Evolutionary conservation across 1,284 basidiomycete genomes (phyloP).

Genomic region (Ceratobasidium sp.): DNA sequence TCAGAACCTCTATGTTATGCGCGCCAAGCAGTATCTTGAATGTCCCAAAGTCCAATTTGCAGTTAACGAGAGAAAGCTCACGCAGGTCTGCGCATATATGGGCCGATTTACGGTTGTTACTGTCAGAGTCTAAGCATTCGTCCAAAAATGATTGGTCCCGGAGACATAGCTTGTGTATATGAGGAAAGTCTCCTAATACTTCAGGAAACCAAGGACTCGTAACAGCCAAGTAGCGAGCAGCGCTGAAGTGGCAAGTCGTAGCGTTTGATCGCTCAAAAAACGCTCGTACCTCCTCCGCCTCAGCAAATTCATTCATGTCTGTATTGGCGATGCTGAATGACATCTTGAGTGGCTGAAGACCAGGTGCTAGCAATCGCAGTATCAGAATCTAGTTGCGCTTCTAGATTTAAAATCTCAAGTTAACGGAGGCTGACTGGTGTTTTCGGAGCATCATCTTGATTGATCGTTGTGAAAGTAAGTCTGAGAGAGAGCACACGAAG

Average conservation of each 20-base stretch:
- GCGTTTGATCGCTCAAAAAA: not conserved
- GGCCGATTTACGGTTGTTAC: too few relatives aligned
- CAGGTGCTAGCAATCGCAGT: conserved; percentile 10
- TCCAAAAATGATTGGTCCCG: not conserved
- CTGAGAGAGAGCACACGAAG: not conserved
- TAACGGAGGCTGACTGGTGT: not conserved
- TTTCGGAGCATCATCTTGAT: not conserved
- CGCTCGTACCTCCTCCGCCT: not conserved
- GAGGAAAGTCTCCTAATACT: not conserved
- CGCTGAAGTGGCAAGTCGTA: not conserved
- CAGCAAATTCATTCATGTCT: not conserved
- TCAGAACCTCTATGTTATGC: not conserved
- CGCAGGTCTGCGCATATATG: not conserved
- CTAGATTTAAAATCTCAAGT: not conserved
- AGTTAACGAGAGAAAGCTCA: not conserved
- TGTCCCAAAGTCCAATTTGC: not conserved
- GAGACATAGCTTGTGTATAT: not conserved
- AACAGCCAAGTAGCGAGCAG: not conserved
- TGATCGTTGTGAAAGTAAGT: not conserved
- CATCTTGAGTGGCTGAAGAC: not conserved
- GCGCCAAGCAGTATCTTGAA: not conserved
- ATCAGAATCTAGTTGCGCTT: not conserved
- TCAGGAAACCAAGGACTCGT: not conserved
- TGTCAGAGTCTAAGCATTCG: too few relatives aligned
- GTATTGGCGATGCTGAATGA: not conserved